These are phyloP conservation scores for Calonectria crousiana DNA, from an alignment of 2,329 filamentous ascomycete species.

Conservation along the genomic window DNA sequence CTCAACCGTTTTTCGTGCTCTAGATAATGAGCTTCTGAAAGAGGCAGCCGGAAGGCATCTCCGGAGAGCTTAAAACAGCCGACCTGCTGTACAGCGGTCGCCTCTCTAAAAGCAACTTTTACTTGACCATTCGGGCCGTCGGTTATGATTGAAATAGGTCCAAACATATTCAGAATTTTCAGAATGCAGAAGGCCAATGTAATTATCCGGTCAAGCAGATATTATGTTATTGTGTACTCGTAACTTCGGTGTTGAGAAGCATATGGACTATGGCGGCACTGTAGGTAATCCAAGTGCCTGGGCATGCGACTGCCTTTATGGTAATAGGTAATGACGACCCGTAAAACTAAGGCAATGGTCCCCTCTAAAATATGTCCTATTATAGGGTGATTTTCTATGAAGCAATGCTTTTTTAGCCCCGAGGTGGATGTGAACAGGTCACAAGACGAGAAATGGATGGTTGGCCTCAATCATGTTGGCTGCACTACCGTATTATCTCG, in stretches of 20 bases:
- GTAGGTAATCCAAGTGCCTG: background rate
- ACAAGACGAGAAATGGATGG: too few relatives aligned
- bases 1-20: background rate
- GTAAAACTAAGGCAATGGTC: background rate
- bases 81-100: background rate
- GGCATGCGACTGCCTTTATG: background rate
- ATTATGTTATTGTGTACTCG: too few relatives aligned
- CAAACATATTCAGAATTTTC: background rate
- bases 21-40: background rate
- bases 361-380: too few relatives aligned
- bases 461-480: too few relatives aligned
- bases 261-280: too few relatives aligned
- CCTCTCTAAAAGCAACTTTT: background rate
- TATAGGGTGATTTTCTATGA: too few relatives aligned
- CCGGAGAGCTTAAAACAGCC: background rate
- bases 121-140: background rate
- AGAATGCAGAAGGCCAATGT: too few relatives aligned
- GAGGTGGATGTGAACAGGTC: too few relatives aligned
- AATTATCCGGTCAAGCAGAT: too few relatives aligned
- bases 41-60: background rate
- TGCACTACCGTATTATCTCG: too few relatives aligned
- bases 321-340: background rate
- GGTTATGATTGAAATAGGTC: background rate
- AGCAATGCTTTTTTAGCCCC: too few relatives aligned
- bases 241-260: too few relatives aligned